These are phyloP conservation scores for Phaeoacremonium minimum DNA, from an alignment of 2,329 filamentous ascomycete genomes.

Conservation along the genomic window DNA sequence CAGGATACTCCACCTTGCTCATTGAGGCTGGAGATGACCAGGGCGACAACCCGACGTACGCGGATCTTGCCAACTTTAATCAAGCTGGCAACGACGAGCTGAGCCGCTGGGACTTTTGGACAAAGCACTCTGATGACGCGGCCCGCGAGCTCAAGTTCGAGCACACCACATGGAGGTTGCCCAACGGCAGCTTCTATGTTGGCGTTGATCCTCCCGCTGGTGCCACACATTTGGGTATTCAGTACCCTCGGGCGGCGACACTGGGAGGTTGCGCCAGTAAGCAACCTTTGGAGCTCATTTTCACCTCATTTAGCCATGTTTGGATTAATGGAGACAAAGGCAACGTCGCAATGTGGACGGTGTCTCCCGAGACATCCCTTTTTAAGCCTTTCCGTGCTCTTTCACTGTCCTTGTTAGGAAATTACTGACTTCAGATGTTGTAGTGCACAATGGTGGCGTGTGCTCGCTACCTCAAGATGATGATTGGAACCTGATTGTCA, in stretches of 20 bases:
- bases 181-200: slow-evolving; percentile 20
- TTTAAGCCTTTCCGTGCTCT: no score
- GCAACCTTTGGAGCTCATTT: no score
- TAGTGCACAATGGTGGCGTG: slow-evolving; percentile 46
- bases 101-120: slow-evolving; percentile 53
- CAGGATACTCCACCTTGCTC: slow-evolving; percentile 46
- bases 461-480: slow-evolving; percentile 41
- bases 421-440: no score
- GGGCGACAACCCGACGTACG: slow-evolving; percentile 32
- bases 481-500: slow-evolving; percentile 43
- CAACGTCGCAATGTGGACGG: slow-evolving; percentile 15
- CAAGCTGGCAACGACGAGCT: slow-evolving; percentile 40
- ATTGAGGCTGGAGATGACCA: slow-evolving; percentile 52
- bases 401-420: no score
- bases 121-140: slow-evolving; percentile 48
- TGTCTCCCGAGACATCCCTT: no score
- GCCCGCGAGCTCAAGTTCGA: slow-evolving; percentile 38
- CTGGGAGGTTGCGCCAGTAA: slow-evolving; percentile 30
- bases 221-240: slow-evolving; percentile 23
- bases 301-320: no score
- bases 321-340: slow-evolving; percentile 19
- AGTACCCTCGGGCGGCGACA: slow-evolving; percentile 31
- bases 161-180: slow-evolving; percentile 43
- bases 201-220: slow-evolving; percentile 15
- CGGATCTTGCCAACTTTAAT: slow-evolving; percentile 41